Evolutionary conservation across 768 basidiomycete species (phyloP).

Genomic region (Amanita subjunquillea): DNA sequence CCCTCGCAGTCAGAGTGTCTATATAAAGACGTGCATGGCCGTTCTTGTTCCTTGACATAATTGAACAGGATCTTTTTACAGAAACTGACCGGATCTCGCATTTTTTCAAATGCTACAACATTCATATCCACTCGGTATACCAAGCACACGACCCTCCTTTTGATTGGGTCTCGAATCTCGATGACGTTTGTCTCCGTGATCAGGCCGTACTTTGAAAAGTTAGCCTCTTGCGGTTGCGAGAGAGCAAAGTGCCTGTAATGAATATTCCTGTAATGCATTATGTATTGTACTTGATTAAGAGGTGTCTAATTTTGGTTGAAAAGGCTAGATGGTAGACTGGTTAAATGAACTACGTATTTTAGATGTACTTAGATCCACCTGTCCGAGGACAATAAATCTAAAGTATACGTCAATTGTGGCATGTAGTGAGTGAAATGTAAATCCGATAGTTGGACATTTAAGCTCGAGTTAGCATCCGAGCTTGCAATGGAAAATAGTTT

Average conservation of each 20-base stretch:
- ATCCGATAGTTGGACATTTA: neutral
- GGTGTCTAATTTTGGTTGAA: neutral
- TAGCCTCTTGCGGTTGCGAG: slow-evolving; percentile 24
- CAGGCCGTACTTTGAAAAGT: slow-evolving; percentile 17
- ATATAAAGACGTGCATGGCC: slow-evolving; percentile 18
- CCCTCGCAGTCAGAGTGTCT: neutral
- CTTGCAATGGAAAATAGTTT: neutral
- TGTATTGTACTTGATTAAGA: neutral
- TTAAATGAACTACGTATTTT: neutral
- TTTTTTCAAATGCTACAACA: slow-evolving; percentile 41
- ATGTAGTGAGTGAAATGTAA: neutral
- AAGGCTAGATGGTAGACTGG: neutral
- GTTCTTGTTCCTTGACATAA: slow-evolving; percentile 17
- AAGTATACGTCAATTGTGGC: neutral
- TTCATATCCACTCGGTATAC: too few species aligned
- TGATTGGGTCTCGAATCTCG: too few species aligned
- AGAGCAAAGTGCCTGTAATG: slow-evolving; percentile 49
- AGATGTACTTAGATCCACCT: too few species aligned
- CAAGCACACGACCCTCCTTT: too few species aligned
- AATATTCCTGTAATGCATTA: slow-evolving; percentile 19
- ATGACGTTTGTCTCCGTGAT: neutral
- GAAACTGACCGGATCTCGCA: slow-evolving; percentile 73
- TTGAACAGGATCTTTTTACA: slow-evolving; percentile 56
- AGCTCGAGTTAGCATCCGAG: neutral
- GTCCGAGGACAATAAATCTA: neutral